Conservation (phyloP, 306 rosid species). For the Sicyos baderoa region DNA sequence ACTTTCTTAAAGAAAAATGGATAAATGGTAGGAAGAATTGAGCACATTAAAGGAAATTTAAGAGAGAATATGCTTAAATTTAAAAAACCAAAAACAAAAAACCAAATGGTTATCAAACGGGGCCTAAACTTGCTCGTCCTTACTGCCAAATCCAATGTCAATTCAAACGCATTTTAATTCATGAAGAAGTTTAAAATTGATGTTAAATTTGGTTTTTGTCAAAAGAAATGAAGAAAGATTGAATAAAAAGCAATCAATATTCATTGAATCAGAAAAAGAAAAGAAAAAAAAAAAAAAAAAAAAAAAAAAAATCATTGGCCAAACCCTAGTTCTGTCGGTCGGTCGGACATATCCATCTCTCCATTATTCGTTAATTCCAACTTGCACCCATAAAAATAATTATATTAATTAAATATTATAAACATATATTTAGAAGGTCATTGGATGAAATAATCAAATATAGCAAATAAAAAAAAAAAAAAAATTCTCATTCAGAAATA, state of each 20-base stretch:
- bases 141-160: background rate
- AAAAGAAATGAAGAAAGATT: background rate
- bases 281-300: too few relatives aligned
- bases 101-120: too few relatives aligned
- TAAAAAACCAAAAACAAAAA: too few relatives aligned
- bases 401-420: background rate
- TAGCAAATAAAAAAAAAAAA: background rate
- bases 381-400: background rate
- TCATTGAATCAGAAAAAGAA: too few relatives aligned
- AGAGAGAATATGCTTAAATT: too few relatives aligned
- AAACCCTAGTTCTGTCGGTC: slow-evolving; percentile 7
- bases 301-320: background rate
- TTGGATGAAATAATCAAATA: background rate
- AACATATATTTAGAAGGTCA: background rate
- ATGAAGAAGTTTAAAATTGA: background rate
- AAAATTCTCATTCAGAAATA: background rate
- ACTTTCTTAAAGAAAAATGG: too few relatives aligned
- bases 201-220: background rate
- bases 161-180: background rate
- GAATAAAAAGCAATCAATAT: background rate
- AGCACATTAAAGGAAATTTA: too few relatives aligned
- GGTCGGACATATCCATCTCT: background rate
- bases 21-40: too few relatives aligned
- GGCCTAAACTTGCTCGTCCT: too few relatives aligned
- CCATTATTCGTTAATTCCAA: slow-evolving; percentile 1